phyloP scores from a whole-genome alignment of 169 alveolate species.

The Plasmodium inui region DNA sequence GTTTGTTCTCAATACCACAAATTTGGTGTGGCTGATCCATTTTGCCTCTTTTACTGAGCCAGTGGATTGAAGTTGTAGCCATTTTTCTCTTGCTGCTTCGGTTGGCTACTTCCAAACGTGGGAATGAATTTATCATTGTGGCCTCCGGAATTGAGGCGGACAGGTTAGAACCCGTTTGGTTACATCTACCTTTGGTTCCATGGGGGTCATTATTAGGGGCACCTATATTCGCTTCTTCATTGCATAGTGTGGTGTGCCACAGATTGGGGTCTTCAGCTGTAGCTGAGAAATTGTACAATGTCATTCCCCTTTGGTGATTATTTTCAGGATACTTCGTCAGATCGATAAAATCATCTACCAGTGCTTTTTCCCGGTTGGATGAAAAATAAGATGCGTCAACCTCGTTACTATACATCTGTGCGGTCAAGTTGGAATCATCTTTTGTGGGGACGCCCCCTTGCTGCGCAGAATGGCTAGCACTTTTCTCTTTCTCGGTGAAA shows the following conservation, averaged over 20 bases:
- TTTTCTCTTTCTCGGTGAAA: background rate
- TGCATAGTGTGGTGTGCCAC: background rate
- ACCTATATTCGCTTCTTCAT: background rate
- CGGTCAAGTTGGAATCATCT: background rate
- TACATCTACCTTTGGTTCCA: background rate
- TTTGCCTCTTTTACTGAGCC: background rate
- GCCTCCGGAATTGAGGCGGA: background rate
- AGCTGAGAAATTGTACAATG: background rate
- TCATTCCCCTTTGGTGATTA: background rate
- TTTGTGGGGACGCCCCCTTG: background rate
- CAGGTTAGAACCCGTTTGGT: background rate
- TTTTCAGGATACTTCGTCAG: background rate
- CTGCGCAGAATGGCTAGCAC: background rate
- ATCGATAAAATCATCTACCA: background rate
- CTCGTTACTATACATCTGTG: background rate
- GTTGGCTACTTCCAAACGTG: background rate
- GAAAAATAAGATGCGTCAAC: background rate
- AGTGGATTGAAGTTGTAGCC: background rate
- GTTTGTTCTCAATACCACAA: background rate
- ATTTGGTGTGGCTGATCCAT: background rate
- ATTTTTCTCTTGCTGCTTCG: slow-evolving; percentile 20
- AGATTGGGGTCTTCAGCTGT: background rate
- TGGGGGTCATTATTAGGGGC: background rate
- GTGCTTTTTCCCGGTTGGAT: background rate
- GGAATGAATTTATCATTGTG: background rate